Evolutionary conservation across 75 land plant species (phyloP).

Genomic region (Pinus albicaulis): DNA sequence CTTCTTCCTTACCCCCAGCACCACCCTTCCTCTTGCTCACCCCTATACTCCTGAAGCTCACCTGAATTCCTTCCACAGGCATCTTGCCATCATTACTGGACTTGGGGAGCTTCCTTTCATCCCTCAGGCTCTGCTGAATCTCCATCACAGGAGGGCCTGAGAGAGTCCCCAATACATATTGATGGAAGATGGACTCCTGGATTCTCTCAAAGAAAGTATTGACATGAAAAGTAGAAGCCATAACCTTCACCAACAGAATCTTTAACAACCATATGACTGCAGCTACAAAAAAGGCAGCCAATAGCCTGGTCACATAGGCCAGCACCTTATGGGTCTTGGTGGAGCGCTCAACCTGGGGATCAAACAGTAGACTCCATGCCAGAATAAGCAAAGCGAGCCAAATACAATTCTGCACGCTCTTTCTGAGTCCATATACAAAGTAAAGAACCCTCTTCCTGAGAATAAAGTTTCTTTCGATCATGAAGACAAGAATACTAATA

Average conservation of each 20-base stretch:
- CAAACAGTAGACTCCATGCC: slow-evolving; percentile 56
- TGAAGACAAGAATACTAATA: slow-evolving; percentile 38
- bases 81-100: slow-evolving; percentile 5
- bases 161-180: slow-evolving; percentile 69
- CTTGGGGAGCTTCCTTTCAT: slow-evolving; percentile 1
- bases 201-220: slow-evolving; percentile 81
- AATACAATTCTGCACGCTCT: slow-evolving; percentile 68
- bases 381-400: slow-evolving; percentile 74
- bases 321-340: slow-evolving; percentile 26
- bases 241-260: slow-evolving; percentile 59
- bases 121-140: slow-evolving; percentile 17
- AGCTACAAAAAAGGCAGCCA: slow-evolving; percentile 49
- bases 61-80: neutral
- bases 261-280: slow-evolving; percentile 65
- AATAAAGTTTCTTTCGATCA: slow-evolving; percentile 66
- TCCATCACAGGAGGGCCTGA: slow-evolving; percentile 84
- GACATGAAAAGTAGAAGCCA: slow-evolving; percentile 80
- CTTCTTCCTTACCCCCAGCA: slow-evolving; percentile 21
- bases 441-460: slow-evolving; percentile 70
- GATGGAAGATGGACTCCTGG: slow-evolving; percentile 78
- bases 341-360: slow-evolving; percentile 32
- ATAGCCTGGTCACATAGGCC: slow-evolving; percentile 47
- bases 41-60: slow-evolving; percentile 14
- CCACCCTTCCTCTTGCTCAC: slow-evolving; percentile 3
- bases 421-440: slow-evolving; percentile 71